Percentiles rank a stretch among this genome's conserved stretches.
These are phyloP conservation scores for Phellinidium pouzarii DNA, from an alignment of 1,284 basidiomycete species.

Conservation along the genomic window DNA sequence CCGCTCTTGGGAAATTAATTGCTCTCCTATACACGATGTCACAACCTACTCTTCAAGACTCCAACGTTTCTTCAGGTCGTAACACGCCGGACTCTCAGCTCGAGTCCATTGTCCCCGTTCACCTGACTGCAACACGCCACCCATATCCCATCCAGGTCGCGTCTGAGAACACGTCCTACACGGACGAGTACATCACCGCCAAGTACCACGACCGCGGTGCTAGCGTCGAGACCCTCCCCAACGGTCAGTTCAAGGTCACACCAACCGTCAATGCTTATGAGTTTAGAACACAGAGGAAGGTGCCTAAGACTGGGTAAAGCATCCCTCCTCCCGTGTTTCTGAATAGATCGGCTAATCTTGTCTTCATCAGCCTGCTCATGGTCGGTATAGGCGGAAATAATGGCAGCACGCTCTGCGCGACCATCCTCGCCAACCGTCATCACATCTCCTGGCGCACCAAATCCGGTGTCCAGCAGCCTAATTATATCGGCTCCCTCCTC, in stretches of 20 bases:
- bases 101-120: conserved; percentile 61
- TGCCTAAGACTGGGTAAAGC: conserved; percentile 88
- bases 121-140: conserved; percentile 80
- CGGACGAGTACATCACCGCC: conserved; percentile 76
- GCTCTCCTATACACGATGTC: conserved; percentile 23
- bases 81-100: conserved; percentile 61
- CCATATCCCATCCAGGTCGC: conserved; percentile 77
- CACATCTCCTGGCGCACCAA: conserved; percentile 96
- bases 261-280: conserved; percentile 77
- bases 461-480: conserved; percentile 86
- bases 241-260: conserved; percentile 72
- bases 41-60: conserved; percentile 29
- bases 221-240: conserved; percentile 54
- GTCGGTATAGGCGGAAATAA: conserved; percentile 98
- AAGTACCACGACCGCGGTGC: conserved; percentile 83
- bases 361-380: conserved; percentile 79
- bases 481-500: conserved; percentile 93
- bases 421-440: conserved; percentile 94
- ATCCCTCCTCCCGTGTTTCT: conserved; percentile 15
- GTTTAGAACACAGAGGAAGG: conserved; percentile 87
- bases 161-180: conserved; percentile 77
- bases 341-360: conserved; percentile 17
- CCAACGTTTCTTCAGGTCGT: conserved; percentile 51
- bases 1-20: conserved; percentile 49
- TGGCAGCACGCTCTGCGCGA: conserved; percentile 90